Evolutionary conservation across 2,329 filamentous ascomycete species (phyloP).

Genomic region (Iodosphaeria phyllophila): DNA sequence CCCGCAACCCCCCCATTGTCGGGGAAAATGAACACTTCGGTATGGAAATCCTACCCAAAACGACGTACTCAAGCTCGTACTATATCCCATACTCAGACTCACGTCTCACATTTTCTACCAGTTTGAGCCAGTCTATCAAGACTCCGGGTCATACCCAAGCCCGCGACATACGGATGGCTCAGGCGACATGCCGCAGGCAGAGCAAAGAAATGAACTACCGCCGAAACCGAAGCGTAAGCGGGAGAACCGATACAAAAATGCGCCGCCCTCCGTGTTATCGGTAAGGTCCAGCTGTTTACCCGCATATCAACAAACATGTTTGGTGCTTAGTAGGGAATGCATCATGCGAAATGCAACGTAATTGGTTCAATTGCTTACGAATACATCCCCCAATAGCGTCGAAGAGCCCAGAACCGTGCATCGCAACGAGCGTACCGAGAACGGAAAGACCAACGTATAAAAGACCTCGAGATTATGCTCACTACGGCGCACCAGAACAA

Average conservation of each 20-base stretch:
- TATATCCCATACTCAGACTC: conserved; percentile 2
- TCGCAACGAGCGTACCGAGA: conserved; percentile 43
- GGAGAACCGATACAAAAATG: conserved; percentile 33
- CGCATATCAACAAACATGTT: background rate
- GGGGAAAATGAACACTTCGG: conserved; percentile 18
- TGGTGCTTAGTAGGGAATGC: background rate
- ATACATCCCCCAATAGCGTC: conserved; percentile 19
- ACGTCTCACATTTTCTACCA: conserved; percentile 5
- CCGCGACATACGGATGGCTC: conserved; percentile 9
- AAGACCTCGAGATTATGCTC: conserved; percentile 40
- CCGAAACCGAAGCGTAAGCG: conserved; percentile 25
- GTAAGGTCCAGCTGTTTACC: conserved; percentile 14
- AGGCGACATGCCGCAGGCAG: conserved; percentile 7
- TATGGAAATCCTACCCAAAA: conserved; percentile 8
- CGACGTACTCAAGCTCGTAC: too few species aligned
- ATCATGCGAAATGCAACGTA: background rate
- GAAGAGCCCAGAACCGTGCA: conserved; percentile 40
- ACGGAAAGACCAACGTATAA: conserved; percentile 45
- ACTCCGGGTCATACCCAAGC: conserved; percentile 8
- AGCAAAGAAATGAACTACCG: conserved; percentile 13
- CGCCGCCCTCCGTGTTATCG: conserved; percentile 27
- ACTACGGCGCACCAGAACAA: conserved; percentile 33
- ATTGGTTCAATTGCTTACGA: background rate
- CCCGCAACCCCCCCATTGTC: conserved; percentile 16
- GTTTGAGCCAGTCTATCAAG: conserved; percentile 15